Conservation (phyloP, 2,329 filamentous ascomycete species). For the Aspergillus japonicus region DNA sequence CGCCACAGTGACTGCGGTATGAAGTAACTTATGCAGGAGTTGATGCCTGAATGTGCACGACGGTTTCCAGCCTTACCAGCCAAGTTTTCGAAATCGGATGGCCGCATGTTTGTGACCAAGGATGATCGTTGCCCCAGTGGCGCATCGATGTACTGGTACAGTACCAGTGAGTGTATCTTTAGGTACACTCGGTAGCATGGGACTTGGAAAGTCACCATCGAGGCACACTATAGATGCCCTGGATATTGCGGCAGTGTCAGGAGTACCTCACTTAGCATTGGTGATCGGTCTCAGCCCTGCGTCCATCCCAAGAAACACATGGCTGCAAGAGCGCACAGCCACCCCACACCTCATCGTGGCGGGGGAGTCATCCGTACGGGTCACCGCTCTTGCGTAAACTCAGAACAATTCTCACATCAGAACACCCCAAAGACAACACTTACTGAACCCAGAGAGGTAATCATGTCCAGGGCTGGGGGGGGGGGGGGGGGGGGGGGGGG, state of each 20-base stretch:
- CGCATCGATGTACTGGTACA: not conserved
- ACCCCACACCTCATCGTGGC: slow-evolving; percentile 2
- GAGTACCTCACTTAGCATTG: not conserved
- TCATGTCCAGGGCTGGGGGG: too few relatives aligned
- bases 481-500: not conserved
- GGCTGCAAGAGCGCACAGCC: not conserved
- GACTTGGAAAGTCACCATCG: not conserved
- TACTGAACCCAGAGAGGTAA: too few relatives aligned
- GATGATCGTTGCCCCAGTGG: not conserved
- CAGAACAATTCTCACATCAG: not conserved
- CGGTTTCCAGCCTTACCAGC: too few relatives aligned
- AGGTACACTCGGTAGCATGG: not conserved
- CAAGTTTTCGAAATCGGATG: not conserved
- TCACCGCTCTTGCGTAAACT: not conserved
- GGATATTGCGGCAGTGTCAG: not conserved
- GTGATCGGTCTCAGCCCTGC: not conserved
- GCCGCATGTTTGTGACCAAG: not conserved
- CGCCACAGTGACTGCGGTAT: slow-evolving; percentile 4
- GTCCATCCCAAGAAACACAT: slow-evolving; percentile 1
- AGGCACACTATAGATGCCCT: not conserved
- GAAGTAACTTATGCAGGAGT: not conserved
- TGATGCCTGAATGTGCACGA: not conserved
- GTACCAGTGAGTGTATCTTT: not conserved
- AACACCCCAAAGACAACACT: too few relatives aligned
- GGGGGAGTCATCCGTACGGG: not conserved